A percentile compares a stretch with the other conserved stretches of the same genome.
These are phyloP conservation scores for Biscogniauxia mediterranea DNA, from an alignment of 2,329 filamentous ascomycete species.

Conservation along the genomic window DNA sequence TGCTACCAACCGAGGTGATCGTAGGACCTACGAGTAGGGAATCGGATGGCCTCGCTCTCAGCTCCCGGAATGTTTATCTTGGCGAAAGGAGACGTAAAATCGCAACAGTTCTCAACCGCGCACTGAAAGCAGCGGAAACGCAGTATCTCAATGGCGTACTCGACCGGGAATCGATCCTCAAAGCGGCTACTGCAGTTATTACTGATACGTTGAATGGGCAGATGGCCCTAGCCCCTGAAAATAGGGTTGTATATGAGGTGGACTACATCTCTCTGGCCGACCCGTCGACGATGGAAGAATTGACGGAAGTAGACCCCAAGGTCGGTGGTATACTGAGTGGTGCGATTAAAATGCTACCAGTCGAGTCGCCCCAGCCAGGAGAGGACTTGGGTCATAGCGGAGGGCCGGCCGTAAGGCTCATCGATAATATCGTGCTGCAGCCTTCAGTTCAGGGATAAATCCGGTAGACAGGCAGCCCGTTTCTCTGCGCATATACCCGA, in stretches of 20 bases:
- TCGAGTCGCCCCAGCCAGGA: constrained; percentile 66
- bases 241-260: constrained; percentile 73
- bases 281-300: constrained; percentile 76
- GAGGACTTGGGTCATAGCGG: constrained; percentile 75
- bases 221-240: constrained; percentile 51
- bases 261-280: constrained; percentile 94
- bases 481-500: constrained; percentile 13
- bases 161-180: constrained; percentile 66
- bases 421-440: constrained; percentile 84
- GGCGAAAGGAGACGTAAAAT: constrained; percentile 69
- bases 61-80: constrained; percentile 91
- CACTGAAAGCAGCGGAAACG: constrained; percentile 68
- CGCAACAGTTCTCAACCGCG: constrained; percentile 68
- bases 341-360: constrained; percentile 82
- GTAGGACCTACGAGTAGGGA: constrained; percentile 76
- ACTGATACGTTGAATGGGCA: constrained; percentile 59
- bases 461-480: not conserved
- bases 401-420: constrained; percentile 77
- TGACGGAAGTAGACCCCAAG: constrained; percentile 65
- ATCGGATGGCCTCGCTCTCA: constrained; percentile 80
- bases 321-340: constrained; percentile 84
- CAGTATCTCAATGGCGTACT: constrained; percentile 56
- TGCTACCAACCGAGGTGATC: constrained; percentile 71
- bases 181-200: constrained; percentile 63
- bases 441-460: constrained; percentile 30